Percentiles rank a stretch among this genome's conserved stretches.
These are phyloP conservation scores for Albizia julibrissin DNA, from an alignment of 306 rosid genomes.

Conservation along the genomic window DNA sequence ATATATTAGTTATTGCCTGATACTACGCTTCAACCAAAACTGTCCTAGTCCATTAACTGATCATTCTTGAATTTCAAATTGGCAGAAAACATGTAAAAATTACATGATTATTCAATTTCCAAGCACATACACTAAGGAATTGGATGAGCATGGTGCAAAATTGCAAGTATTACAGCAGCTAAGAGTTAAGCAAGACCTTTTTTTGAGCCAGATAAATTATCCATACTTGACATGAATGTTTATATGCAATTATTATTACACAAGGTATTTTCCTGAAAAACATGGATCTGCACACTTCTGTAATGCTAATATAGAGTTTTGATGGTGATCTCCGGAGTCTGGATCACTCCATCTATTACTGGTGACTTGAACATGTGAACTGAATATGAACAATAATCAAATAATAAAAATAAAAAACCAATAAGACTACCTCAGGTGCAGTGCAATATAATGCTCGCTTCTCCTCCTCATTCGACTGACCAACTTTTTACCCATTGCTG, in stretches of 20 bases:
- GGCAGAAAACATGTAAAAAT: not conserved
- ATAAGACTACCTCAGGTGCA: conserved; percentile 82
- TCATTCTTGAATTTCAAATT: conserved; percentile 26
- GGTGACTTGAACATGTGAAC: conserved; percentile 17
- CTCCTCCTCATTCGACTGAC: conserved; percentile 78
- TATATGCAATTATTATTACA: conserved; percentile 21
- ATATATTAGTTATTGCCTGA: not conserved
- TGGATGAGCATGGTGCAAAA: conserved; percentile 6
- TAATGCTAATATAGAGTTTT: not conserved
- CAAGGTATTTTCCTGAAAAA: not conserved
- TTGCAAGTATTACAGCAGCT: not conserved
- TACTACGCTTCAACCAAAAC: not conserved
- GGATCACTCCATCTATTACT: not conserved
- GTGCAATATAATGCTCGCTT: conserved; percentile 81
- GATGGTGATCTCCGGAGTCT: not conserved
- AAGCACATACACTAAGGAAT: conserved; percentile 2
- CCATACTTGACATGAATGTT: not conserved
- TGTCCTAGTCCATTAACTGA: not conserved
- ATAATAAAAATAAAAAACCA: conserved; percentile 26
- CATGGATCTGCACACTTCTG: not conserved
- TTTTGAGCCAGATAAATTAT: conserved; percentile 10
- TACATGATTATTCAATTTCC: conserved; percentile 4
- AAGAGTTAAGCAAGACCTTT: not conserved
- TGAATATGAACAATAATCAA: conserved; percentile 19
- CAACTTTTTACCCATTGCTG: conserved; percentile 73